Evolutionary conservation across 495 filamentous ascomycete genomes (phyloP), one percentile per base, ranked within the genome.

Genomic region (Penicillium cosmopolitanum): DNA sequence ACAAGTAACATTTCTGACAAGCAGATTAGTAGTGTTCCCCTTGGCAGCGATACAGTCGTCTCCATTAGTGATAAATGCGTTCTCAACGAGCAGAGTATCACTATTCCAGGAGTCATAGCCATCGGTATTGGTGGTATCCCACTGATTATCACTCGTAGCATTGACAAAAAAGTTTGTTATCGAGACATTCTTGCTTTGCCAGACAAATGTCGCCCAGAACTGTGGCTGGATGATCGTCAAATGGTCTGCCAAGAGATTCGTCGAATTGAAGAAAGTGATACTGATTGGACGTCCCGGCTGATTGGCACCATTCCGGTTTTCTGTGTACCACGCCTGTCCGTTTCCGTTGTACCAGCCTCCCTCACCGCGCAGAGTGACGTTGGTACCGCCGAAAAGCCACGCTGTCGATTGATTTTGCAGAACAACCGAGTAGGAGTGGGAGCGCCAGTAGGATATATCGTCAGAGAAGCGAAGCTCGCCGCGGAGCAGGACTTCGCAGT

Each of bases 391-490:
- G 16, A 78, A 79, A 5, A 82, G 62, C 68, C 73, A 81, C 0
- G 78, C 80, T 1, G 79, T 75, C 1, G 77, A 79, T 56, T 80
- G 78, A 51, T 80, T 77, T 58, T 82, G 79, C 52, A 78, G 78
- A 19, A 77, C 77, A 2, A 80, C 69, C 0, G 67, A 64, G 28
- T 79, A 66, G 36, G 71, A 76, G 59, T 78, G 65, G 9, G 68
- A 71, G 0, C 77, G 69, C 79, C 79, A 81, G 60, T 82, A 82
- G 3, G 59, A 50, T 6, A 79, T 75, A 50, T 82, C 70, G 7
- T 69, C 77, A 25, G 69, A 73, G 67, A 75, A 82, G 50, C 60
- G 63, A 35, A 70, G 62, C 31, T 67, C 73, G 1, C 79, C 78
- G 8, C 68, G 58, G 3, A 80, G 50, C 7, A 70, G 66, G 21